phyloP scores from a whole-genome alignment of 2,329 filamentous ascomycete genomes.

The Arthrobotrys sinensis region DNA sequence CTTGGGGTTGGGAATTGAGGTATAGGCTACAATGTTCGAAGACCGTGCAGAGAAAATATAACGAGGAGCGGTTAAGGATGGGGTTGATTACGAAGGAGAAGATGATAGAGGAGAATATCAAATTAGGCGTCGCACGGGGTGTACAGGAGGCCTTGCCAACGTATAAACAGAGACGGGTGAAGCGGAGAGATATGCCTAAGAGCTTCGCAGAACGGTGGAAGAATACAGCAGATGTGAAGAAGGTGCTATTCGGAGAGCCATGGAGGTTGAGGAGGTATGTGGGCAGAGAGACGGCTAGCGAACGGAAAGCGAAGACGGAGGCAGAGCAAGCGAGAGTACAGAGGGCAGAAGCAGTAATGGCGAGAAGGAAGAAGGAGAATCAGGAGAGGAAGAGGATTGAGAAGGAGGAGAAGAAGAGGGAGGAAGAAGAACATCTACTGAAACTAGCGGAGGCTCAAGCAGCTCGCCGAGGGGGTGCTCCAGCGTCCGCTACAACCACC shows the following conservation, averaged over 20 bases:
- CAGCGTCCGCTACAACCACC: not conserved
- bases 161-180: conserved; percentile 24
- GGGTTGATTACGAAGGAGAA: conserved; percentile 73
- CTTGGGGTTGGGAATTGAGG: conserved; percentile 89
- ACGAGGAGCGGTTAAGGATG: conserved; percentile 75
- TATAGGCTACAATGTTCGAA: conserved; percentile 90
- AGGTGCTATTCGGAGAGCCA: conserved; percentile 66
- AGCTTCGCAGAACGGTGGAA: conserved; percentile 64
- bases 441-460: conserved; percentile 42
- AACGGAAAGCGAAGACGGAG: conserved; percentile 69
- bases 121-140: conserved; percentile 40
- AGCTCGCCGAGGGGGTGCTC: conserved; percentile 13
- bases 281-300: conserved; percentile 67
- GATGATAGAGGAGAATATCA: conserved; percentile 63
- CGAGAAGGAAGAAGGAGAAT: conserved; percentile 63
- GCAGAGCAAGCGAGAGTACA: conserved; percentile 68
- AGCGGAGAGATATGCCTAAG: conserved; percentile 65
- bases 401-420: conserved; percentile 61
- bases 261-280: conserved; percentile 69
- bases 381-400: conserved; percentile 63
- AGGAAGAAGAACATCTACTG: conserved; percentile 41
- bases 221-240: conserved; percentile 66
- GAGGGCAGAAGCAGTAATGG: conserved; percentile 67
- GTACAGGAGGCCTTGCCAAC: conserved; percentile 35
- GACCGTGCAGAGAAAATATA: conserved; percentile 77